Evolutionary conservation across 257 asterid genomes (phyloP).

Genomic region (Solanum commersonii): DNA sequence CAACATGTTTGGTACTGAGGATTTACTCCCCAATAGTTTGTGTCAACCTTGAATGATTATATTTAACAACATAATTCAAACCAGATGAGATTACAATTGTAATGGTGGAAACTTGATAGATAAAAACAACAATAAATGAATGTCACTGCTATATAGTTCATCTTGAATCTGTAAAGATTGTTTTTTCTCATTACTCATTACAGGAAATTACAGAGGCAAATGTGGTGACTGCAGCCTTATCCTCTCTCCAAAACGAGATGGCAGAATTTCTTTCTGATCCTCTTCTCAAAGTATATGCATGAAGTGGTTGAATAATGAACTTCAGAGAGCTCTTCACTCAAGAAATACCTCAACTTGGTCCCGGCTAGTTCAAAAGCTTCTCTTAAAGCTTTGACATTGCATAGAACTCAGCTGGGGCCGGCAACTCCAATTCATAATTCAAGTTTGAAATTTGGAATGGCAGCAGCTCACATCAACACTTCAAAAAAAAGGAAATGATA

Average conservation of each 20-base stretch:
- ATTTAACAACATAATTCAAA: background rate
- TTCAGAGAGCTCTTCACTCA: background rate
- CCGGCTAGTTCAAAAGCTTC: background rate
- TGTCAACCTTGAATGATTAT: background rate
- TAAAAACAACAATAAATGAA: background rate
- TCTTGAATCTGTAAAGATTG: background rate
- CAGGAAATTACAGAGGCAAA: background rate
- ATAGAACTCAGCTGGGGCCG: background rate
- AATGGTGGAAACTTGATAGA: background rate
- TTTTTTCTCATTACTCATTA: background rate
- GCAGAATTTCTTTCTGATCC: background rate
- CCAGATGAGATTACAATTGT: background rate
- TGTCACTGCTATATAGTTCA: background rate
- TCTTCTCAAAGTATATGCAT: background rate
- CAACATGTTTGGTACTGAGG: background rate
- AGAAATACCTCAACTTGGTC: background rate
- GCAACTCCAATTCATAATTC: conserved; percentile 2
- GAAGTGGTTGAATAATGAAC: background rate
- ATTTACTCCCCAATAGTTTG: background rate
- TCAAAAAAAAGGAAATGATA: background rate
- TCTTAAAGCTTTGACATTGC: background rate
- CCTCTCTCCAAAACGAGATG: background rate
- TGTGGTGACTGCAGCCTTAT: conserved; percentile 3
- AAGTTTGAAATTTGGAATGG: conserved; percentile 1
- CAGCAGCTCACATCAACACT: background rate